Conservation (phyloP, 805 yeast genomes). For the Diddensiella caesifluorescens region DNA sequence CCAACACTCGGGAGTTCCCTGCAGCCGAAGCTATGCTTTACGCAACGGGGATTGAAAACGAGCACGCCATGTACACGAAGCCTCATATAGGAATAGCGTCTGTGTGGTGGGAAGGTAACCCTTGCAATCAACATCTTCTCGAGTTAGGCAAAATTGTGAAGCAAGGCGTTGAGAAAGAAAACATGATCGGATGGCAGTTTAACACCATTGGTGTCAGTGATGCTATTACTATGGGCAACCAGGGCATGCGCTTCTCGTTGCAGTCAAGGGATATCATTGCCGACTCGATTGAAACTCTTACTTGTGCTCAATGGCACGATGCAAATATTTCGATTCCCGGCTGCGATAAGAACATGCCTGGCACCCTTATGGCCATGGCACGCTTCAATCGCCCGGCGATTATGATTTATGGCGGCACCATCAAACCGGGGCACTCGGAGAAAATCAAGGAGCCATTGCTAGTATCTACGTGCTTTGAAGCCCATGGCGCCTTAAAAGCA, state of each 20-base stretch:
- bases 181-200: conserved; percentile 92
- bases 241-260: conserved; percentile 92
- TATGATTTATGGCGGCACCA: conserved; percentile 90
- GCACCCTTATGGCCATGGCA: conserved; percentile 85
- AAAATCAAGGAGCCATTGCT: conserved; percentile 69
- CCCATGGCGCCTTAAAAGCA: conserved; percentile 83
- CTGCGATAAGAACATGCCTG: conserved; percentile 90
- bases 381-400: conserved; percentile 82
- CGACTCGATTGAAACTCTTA: conserved; percentile 91
- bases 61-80: conserved; percentile 45
- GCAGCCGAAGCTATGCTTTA: conserved; percentile 69
- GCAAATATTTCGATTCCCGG: conserved; percentile 92
- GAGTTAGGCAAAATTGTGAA: conserved; percentile 77
- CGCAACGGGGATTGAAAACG: conserved; percentile 85
- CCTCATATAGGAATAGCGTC: conserved; percentile 96
- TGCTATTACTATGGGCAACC: conserved; percentile 96
- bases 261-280: conserved; percentile 96
- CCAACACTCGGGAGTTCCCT: conserved; percentile 14
- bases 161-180: conserved; percentile 75
- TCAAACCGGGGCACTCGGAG: conserved; percentile 59
- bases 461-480: conserved; percentile 88
- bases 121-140: conserved; percentile 92
- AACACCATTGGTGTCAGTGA: conserved; percentile 95
- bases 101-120: conserved; percentile 98
- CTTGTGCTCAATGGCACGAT: conserved; percentile 94